Base-by-base conservation (phyloP, 2,329 filamentous ascomycete genomes). In the Calonectria hongkongensis region DNA sequence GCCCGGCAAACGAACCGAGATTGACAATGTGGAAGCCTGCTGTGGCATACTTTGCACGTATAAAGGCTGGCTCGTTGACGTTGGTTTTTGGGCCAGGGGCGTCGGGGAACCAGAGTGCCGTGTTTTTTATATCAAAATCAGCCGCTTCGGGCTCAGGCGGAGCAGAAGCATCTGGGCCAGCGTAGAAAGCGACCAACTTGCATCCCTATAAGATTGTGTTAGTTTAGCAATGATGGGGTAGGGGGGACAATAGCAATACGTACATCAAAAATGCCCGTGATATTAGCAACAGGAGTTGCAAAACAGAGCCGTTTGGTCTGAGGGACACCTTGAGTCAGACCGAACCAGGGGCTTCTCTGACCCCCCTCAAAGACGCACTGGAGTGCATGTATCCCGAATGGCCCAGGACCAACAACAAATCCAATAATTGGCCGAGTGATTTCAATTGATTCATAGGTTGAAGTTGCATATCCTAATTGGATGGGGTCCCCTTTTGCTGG, bases 181-280 rank as follows among this genome's bases (percentile, higher is more conserved):
- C 58, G 27, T 16, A 30, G 4, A 63, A 8, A 47, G 16, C 41
- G 16, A 30, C 18, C 16, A 63, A 21, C 28, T 63, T 63, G 25
- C 39, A 47, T 15, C 41, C 39, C 58, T 63, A 16, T 4, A 12
- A 1, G 1, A 0, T 7, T 30, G 4, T 21, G 15, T 63, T 47
- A 63, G 58, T 18, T 15, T 47, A 9, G 3, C 4, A 13, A 13
- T n/a, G 8, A 8, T 47, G 18, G 43, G 8, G 10, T 6, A n/a
- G 21, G 16, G 25, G 10, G 33, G 33, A 36, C 3, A 4, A 28
- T 36, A 33, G 54, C 10, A 43, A 18, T 25, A 43, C 3, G 4
- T 63, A 63, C 58, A 33, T 63, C 58, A 13, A 63, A 63, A 43
- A 43, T 30, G 7, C 39, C 27, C 4, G 58, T 63, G 39, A 63